Conservation (phyloP, 2,329 filamentous ascomycete species). For the Teratosphaeriaceae sp. region DNA sequence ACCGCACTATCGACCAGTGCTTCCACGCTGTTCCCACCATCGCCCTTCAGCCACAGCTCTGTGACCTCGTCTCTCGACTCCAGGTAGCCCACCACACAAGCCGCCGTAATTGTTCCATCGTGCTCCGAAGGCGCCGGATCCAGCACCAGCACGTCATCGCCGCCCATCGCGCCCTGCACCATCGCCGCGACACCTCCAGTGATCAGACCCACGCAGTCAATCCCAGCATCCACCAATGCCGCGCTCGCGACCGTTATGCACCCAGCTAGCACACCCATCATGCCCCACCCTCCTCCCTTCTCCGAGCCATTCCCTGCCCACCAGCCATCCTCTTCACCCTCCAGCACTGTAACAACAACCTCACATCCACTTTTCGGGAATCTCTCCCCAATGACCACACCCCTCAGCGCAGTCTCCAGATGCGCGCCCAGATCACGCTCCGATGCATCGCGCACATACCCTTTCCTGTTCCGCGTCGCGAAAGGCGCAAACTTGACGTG, state of each 20-base stretch:
- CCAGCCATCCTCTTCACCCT: conserved; percentile 79
- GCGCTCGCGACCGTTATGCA: conserved; percentile 93
- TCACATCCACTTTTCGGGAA: conserved; percentile 99
- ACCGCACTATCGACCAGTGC: conserved; percentile 57
- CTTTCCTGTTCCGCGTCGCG: conserved; percentile 71
- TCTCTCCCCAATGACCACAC: conserved; percentile 83
- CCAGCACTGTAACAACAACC: conserved; percentile 84
- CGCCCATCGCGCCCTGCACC: conserved; percentile 36
- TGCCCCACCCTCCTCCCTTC: conserved; percentile 57
- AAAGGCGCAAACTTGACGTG: conserved; percentile 97
- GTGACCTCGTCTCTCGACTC: conserved; percentile 84
- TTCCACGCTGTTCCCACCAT: conserved; percentile 44
- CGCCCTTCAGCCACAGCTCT: conserved; percentile 88
- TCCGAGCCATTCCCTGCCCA: conserved; percentile 46
- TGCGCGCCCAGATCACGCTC: conserved; percentile 89
- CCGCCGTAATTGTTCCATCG: conserved; percentile 60
- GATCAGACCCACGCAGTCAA: conserved; percentile 89
- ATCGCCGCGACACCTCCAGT: conserved; percentile 83
- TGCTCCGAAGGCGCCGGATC: conserved; percentile 83
- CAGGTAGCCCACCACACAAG: conserved; percentile 86
- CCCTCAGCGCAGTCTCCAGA: conserved; percentile 81
- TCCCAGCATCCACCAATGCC: conserved; percentile 87
- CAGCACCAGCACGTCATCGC: conserved; percentile 50
- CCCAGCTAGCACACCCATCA: conserved; percentile 85
- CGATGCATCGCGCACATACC: conserved; percentile 76